These are phyloP conservation scores for Saccharomyces eubayanus DNA, from an alignment of 805 yeast genomes.

Conservation along the genomic window DNA sequence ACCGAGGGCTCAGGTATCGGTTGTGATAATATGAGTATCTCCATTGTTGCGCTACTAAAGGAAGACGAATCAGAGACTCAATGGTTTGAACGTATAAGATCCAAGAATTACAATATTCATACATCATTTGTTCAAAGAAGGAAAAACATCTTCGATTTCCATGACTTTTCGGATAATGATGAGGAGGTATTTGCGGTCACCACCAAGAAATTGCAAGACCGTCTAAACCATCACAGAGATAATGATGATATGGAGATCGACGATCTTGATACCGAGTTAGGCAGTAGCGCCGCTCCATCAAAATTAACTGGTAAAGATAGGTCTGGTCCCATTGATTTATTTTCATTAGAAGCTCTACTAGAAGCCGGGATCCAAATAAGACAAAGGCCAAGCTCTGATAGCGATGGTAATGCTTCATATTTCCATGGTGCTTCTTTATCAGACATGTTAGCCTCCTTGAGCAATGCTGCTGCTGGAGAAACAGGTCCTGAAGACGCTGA, in stretches of 20 bases:
- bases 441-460: conserved; percentile 49
- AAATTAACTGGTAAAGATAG: not conserved
- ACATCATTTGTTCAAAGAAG: conserved; percentile 41
- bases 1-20: conserved; percentile 92
- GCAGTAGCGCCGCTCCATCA: conserved; percentile 2
- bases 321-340: conserved; percentile 5
- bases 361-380: conserved; percentile 22
- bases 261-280: conserved; percentile 2
- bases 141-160: conserved; percentile 40
- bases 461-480: conserved; percentile 31
- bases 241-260: conserved; percentile 12
- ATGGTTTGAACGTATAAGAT: conserved; percentile 53
- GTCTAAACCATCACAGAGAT: conserved; percentile 21
- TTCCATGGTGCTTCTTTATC: conserved; percentile 55
- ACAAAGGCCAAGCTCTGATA: conserved; percentile 39
- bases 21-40: conserved; percentile 94
- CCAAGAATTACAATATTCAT: conserved; percentile 34
- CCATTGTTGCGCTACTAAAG: conserved; percentile 70
- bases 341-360: conserved; percentile 12
- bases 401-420: conserved; percentile 42
- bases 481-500: conserved; percentile 12
- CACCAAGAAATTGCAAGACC: conserved; percentile 16
- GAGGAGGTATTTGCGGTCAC: conserved; percentile 30
- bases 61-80: conserved; percentile 44
- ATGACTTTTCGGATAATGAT: conserved; percentile 38